phyloP scores from a whole-genome alignment of 2,329 filamentous ascomycete genomes.

The Cadophora gregata region DNA sequence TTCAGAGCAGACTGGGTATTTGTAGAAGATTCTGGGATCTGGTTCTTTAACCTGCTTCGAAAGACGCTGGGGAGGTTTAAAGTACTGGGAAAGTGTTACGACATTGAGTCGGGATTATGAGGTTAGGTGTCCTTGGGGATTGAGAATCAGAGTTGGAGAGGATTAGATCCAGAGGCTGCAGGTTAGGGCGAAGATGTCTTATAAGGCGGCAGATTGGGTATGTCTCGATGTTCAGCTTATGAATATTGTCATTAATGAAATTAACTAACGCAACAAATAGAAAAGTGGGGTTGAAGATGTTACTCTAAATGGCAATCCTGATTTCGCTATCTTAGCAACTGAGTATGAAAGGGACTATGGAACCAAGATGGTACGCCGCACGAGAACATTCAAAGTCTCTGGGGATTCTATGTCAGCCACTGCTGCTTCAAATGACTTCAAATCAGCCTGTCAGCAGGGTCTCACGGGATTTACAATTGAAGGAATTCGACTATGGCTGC shows the following conservation, averaged over 20 bases:
- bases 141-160: too few relatives aligned
- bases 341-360: background rate
- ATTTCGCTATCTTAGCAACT: background rate
- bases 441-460: background rate
- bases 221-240: background rate
- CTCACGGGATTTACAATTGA: background rate
- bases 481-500: constrained; percentile 5
- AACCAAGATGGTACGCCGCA: background rate
- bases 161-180: too few relatives aligned
- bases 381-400: background rate
- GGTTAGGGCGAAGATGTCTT: background rate
- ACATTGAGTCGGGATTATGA: too few relatives aligned
- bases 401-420: background rate
- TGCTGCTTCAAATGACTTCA: background rate
- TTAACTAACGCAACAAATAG: background rate
- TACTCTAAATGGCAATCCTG: background rate
- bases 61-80: too few relatives aligned
- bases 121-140: too few relatives aligned
- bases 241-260: background rate
- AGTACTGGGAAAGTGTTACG: too few relatives aligned
- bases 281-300: background rate
- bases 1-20: too few relatives aligned
- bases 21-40: too few relatives aligned
- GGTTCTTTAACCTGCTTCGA: too few relatives aligned
- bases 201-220: background rate